Percentiles rank a stretch among this genome's conserved stretches.
Conservation (phyloP, 2,329 filamentous ascomycete genomes). For the Scytalidium lignicola region DNA sequence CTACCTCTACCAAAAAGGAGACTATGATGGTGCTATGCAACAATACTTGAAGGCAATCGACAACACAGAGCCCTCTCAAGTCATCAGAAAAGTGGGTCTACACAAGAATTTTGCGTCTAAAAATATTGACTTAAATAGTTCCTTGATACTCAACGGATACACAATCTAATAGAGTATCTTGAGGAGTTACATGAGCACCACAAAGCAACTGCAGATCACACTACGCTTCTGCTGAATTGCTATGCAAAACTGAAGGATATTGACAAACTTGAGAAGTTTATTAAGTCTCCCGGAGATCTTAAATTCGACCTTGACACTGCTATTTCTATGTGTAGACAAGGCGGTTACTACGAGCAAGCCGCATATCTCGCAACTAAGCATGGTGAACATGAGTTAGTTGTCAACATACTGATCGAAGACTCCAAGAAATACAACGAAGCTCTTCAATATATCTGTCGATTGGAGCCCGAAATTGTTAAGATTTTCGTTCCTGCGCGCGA, state of each 20-base stretch:
- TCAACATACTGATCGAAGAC: slow-evolving; percentile 94
- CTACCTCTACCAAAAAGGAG: slow-evolving; percentile 87
- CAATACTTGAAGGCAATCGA: slow-evolving; percentile 96
- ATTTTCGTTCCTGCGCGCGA: slow-evolving; percentile 9
- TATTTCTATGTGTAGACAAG: slow-evolving; percentile 95
- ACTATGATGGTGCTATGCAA: slow-evolving; percentile 98
- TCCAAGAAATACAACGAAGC: slow-evolving; percentile 87
- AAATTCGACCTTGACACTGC: slow-evolving; percentile 97
- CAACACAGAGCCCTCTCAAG: slow-evolving; percentile 91
- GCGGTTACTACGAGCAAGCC: slow-evolving; percentile 93
- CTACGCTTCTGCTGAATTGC: slow-evolving; percentile 89
- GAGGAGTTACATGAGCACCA: slow-evolving; percentile 94
- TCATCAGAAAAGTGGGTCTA: slow-evolving; percentile 72
- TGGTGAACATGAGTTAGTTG: slow-evolving; percentile 86
- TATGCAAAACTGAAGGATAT: slow-evolving; percentile 98
- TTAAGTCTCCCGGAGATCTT: slow-evolving; percentile 88
- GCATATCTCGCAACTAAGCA: slow-evolving; percentile 94
- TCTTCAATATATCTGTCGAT: slow-evolving; percentile 82
- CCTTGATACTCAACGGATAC: slow-evolving; percentile 92
- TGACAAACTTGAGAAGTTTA: slow-evolving; percentile 91
- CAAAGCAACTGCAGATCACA: slow-evolving; percentile 91
- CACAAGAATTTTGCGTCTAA: background rate
- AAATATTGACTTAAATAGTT: slow-evolving; percentile 52
- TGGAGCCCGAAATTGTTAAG: slow-evolving; percentile 72
- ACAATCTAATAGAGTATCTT: slow-evolving; percentile 94